phyloP scores from a whole-genome alignment of 2,329 filamentous ascomycete genomes.

The Penicillium polonicum region DNA sequence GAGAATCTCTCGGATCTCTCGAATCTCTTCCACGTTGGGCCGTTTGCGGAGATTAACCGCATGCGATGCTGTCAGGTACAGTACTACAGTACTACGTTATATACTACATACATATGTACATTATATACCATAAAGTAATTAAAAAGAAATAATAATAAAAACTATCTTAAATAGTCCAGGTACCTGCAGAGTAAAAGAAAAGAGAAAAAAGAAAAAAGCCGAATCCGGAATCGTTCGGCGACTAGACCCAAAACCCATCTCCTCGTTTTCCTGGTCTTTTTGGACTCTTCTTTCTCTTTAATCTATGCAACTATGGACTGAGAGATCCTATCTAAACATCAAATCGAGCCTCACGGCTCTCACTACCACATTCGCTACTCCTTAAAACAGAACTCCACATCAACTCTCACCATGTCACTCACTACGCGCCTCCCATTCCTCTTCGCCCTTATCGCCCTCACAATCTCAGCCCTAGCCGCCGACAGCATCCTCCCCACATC shows the following conservation, averaged over 20 bases:
- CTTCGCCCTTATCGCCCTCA: conserved; percentile 19
- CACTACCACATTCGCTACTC: background rate
- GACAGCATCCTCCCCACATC: conserved; percentile 35
- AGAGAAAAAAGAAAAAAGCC: background rate
- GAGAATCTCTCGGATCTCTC: background rate
- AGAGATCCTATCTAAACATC: background rate
- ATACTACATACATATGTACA: too few species aligned
- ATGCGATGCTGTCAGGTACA: background rate
- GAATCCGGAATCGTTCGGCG: conserved; percentile 7
- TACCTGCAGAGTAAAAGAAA: background rate
- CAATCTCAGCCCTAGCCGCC: conserved; percentile 24
- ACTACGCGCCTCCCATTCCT: background rate
- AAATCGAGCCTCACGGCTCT: conserved; percentile 3
- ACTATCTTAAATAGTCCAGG: too few species aligned
- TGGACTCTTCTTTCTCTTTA: background rate
- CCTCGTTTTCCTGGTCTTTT: background rate
- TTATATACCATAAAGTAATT: background rate
- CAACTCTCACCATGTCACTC: conserved; percentile 3
- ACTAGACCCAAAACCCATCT: conserved; percentile 3
- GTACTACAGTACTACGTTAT: background rate
- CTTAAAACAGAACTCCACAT: background rate
- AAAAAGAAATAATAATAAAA: background rate
- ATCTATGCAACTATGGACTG: background rate
- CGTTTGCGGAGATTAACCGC: background rate
- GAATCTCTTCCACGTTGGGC: background rate